A percentile compares a stretch with the other conserved stretches of the same genome.
These are phyloP conservation scores for Ramaria sp. DNA, from an alignment of 768 basidiomycete species.

Conservation along the genomic window DNA sequence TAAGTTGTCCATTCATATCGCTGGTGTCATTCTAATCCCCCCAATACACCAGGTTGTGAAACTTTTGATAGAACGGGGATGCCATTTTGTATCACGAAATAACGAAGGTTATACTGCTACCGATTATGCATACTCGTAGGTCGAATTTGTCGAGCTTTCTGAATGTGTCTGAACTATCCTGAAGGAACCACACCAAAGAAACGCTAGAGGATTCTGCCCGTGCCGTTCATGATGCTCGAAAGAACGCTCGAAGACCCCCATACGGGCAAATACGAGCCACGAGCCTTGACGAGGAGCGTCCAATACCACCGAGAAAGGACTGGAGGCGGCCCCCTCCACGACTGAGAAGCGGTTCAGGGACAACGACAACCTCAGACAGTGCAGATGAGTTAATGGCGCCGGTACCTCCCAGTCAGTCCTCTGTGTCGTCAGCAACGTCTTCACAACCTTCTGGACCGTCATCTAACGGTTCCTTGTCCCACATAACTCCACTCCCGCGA, in stretches of 20 bases:
- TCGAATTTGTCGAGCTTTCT: slow-evolving; percentile 11
- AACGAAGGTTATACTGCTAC: slow-evolving; percentile 86
- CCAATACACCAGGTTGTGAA: slow-evolving; percentile 51
- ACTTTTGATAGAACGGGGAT: slow-evolving; percentile 81
- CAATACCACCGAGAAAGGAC: slow-evolving; percentile 16
- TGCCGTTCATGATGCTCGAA: slow-evolving; percentile 50
- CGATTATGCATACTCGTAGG: slow-evolving; percentile 87
- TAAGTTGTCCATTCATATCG: slow-evolving; percentile 25
- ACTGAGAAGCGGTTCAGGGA: slow-evolving; percentile 73
- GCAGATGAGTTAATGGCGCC: slow-evolving; percentile 43
- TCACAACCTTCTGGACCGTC: slow-evolving; percentile 42
- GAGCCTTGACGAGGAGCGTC: slow-evolving; percentile 9
- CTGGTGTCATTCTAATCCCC: slow-evolving; percentile 13
- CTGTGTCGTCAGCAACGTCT: slow-evolving; percentile 24
- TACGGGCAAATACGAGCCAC: slow-evolving; percentile 32
- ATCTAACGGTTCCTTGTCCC: slow-evolving; percentile 44
- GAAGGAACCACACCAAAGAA: slow-evolving; percentile 62
- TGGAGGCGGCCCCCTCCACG: slow-evolving; percentile 25
- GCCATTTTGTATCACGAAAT: slow-evolving; percentile 72
- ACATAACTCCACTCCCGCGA: slow-evolving; percentile 20
- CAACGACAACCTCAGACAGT: slow-evolving; percentile 70
- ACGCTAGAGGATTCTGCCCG: slow-evolving; percentile 76
- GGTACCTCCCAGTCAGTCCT: slow-evolving; percentile 37
- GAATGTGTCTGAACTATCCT: slow-evolving; percentile 13
- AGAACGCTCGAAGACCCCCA: slow-evolving; percentile 57